Percentiles rank a stretch among this genome's conserved stretches.
These are phyloP conservation scores for Teunomyces funiuensis DNA, from an alignment of 805 yeast species.

Conservation along the genomic window DNA sequence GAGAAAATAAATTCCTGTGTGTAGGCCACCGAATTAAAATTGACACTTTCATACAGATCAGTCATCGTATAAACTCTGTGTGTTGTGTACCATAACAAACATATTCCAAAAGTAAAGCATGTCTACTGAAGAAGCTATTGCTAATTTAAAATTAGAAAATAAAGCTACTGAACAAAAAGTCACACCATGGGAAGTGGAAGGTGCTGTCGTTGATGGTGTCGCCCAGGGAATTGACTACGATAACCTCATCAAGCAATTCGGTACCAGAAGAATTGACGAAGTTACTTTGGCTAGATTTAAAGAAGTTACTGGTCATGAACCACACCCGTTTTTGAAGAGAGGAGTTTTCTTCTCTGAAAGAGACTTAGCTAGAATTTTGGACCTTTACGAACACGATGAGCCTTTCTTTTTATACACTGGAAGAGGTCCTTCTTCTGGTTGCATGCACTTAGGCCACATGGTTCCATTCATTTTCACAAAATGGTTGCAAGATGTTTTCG, in stretches of 20 bases:
- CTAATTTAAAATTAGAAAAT: neutral
- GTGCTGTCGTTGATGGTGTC: conserved; percentile 94
- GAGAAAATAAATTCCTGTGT: neutral
- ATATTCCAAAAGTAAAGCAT: neutral
- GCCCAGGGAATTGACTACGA: conserved; percentile 92
- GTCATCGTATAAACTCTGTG: neutral
- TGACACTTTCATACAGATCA: neutral
- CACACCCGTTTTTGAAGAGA: conserved; percentile 86
- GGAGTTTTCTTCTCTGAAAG: conserved; percentile 94
- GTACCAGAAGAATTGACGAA: conserved; percentile 68
- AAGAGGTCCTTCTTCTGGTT: conserved; percentile 92
- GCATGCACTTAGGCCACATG: conserved; percentile 97
- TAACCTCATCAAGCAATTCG: conserved; percentile 81
- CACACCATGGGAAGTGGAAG: conserved; percentile 99
- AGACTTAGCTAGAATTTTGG: conserved; percentile 75
- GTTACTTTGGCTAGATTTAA: conserved; percentile 78
- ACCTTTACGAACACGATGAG: conserved; percentile 89
- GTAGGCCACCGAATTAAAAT: no score
- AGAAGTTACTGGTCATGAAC: conserved; percentile 81
- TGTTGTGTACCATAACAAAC: neutral
- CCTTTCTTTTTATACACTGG: conserved; percentile 96
- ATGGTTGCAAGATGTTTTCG: conserved; percentile 98
- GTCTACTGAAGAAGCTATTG: conserved; percentile 2
- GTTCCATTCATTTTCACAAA: conserved; percentile 93
- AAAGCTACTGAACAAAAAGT: conserved; percentile 34